These are phyloP conservation scores for Filobasidium wieringae DNA, from an alignment of 768 basidiomycete genomes.

Conservation along the genomic window DNA sequence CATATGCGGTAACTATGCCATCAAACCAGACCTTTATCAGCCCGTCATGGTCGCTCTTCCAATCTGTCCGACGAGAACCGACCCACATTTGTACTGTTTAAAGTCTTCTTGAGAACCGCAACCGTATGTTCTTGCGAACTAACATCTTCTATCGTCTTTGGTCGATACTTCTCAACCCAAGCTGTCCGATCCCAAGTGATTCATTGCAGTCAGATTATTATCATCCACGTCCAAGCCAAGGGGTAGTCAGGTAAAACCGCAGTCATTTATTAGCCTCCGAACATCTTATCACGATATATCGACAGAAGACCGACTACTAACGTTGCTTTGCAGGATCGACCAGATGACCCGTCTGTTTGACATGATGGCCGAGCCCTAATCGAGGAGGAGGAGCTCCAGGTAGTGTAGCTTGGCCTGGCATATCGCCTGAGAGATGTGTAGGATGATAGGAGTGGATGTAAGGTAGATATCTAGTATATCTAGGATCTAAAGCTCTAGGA, in stretches of 20 bases:
- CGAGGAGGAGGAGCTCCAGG: background rate
- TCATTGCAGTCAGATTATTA: background rate
- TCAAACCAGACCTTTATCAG: background rate
- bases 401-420: background rate
- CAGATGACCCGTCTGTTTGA: constrained; percentile 1
- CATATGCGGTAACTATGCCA: constrained; percentile 86
- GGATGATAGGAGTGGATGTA: too few relatives aligned
- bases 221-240: too few relatives aligned
- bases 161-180: constrained; percentile 99
- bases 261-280: too few relatives aligned
- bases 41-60: background rate
- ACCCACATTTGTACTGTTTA: constrained; percentile 79
- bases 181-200: constrained; percentile 31
- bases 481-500: too few relatives aligned
- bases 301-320: background rate
- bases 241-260: too few relatives aligned
- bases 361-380: background rate
- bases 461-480: too few relatives aligned
- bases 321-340: constrained; percentile 12
- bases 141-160: constrained; percentile 94
- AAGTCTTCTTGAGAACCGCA: constrained; percentile 75
- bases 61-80: background rate
- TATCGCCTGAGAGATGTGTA: too few relatives aligned
- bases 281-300: too few relatives aligned
- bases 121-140: constrained; percentile 96